Conservation (phyloP, 331 rosid species). For the Pyracantha coccinea region DNA sequence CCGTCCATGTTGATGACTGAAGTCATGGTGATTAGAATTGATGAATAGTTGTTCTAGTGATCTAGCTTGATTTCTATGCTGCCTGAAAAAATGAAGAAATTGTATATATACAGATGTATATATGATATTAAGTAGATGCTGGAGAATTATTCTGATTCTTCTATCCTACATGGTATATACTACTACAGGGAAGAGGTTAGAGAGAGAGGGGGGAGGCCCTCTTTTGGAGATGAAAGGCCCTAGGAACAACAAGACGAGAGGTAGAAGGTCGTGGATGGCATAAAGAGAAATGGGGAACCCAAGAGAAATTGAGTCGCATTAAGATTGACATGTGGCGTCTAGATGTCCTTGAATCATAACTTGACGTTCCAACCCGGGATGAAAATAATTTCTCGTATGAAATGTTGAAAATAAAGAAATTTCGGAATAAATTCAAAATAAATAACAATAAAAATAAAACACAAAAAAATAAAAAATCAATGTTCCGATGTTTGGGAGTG, state of each 20-base stretch:
- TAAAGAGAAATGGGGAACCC: too few relatives aligned
- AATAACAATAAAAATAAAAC: too few relatives aligned
- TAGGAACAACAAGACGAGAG: not conserved
- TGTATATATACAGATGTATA: not conserved
- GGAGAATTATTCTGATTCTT: constrained; percentile 28
- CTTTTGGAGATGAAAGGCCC: constrained; percentile 2
- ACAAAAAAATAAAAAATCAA: too few relatives aligned
- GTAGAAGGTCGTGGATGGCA: too few relatives aligned
- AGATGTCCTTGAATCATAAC: too few relatives aligned
- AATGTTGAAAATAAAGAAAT: too few relatives aligned
- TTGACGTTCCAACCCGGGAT: too few relatives aligned
- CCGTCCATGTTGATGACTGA: constrained; percentile 24
- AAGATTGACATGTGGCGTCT: too few relatives aligned
- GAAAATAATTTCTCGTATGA: too few relatives aligned
- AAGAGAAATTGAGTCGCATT: too few relatives aligned
- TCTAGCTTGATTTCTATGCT: not conserved
- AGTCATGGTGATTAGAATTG: constrained; percentile 18
- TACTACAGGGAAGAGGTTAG: not conserved
- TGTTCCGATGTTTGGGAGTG: too few relatives aligned
- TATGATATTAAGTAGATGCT: constrained; percentile 15
- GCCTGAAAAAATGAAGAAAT: not conserved
- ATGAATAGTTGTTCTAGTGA: not conserved
- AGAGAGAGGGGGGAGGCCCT: not conserved
- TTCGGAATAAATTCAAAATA: too few relatives aligned
- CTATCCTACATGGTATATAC: not conserved